Percentiles rank a stretch among this genome's conserved stretches.
phyloP scores from a whole-genome alignment of 352 stramenopile genomes.

The Pelagophyceae sp. region DNA sequence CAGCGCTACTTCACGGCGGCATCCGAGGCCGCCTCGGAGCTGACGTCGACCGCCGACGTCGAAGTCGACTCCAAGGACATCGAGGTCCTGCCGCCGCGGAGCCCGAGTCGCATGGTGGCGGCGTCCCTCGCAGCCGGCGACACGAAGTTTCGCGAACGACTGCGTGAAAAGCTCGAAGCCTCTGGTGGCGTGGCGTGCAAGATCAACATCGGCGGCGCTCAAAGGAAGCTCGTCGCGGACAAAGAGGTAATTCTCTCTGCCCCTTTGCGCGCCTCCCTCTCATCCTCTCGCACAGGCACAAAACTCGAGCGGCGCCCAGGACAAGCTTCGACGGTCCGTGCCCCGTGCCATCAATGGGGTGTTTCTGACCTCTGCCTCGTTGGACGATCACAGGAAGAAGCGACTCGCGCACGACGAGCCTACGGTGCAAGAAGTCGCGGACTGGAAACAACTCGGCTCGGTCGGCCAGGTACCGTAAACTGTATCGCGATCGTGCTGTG shows the following conservation, averaged over 20 bases:
- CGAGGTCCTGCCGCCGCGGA: background rate
- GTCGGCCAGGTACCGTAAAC: background rate
- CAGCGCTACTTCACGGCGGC: slow-evolving; percentile 40
- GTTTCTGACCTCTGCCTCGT: too few relatives aligned
- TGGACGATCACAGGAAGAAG: too few relatives aligned
- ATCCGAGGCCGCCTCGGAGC: slow-evolving; percentile 33
- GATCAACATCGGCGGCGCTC: background rate
- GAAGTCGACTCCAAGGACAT: background rate
- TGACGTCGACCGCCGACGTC: slow-evolving; percentile 9
- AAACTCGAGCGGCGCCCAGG: background rate
- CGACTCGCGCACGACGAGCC: background rate
- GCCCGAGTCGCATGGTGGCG: background rate
- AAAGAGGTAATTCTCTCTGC: background rate
- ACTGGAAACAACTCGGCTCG: background rate
- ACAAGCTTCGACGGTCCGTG: background rate
- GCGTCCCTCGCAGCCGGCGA: background rate
- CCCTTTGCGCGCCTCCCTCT: background rate
- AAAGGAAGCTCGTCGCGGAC: background rate
- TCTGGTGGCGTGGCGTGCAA: background rate
- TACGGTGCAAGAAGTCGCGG: background rate
- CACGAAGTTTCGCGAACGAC: background rate
- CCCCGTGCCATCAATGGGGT: background rate
- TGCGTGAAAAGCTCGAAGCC: background rate
- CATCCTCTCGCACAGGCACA: background rate
- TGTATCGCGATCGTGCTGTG: background rate